phyloP scores from a whole-genome alignment of 2,329 filamentous ascomycete species.

The Dryadomyces quercus-mongolicae region DNA sequence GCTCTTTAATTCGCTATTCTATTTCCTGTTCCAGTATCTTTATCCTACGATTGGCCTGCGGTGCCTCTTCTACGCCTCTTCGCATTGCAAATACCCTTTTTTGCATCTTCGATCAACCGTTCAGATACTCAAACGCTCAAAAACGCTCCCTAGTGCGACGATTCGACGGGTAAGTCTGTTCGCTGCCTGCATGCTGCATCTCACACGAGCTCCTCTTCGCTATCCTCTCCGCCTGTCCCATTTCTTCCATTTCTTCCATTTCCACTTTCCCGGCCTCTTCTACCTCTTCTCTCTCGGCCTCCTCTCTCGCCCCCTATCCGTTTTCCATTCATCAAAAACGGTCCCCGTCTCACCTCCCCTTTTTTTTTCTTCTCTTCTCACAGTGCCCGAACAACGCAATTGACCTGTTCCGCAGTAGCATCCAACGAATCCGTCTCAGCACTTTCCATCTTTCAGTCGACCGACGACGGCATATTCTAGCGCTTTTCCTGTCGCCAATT shows the following conservation, averaged over 20 bases:
- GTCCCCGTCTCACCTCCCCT: background rate
- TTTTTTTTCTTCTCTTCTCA: background rate
- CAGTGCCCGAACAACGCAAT: background rate
- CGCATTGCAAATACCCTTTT: no score
- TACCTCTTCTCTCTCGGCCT: background rate
- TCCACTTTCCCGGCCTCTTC: background rate
- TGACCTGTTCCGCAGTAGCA: background rate
- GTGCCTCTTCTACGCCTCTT: no score
- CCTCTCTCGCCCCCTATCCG: background rate
- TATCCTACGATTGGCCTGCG: background rate
- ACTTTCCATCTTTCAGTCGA: background rate
- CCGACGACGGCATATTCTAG: background rate
- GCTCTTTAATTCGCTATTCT: background rate
- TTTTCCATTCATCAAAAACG: background rate
- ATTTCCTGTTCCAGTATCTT: background rate
- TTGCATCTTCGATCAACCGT: background rate
- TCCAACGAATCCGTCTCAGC: background rate
- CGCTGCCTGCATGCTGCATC: no score
- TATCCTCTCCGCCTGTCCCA: background rate
- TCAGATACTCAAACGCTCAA: background rate
- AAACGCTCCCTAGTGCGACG: no score
- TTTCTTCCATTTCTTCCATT: background rate
- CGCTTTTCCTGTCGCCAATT: conserved; percentile 12
- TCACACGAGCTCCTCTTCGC: background rate
- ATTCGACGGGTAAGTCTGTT: background rate